Evolutionary conservation across 2,329 filamentous ascomycete species (phyloP).

Genomic region (Trichoderma cornu-damae): DNA sequence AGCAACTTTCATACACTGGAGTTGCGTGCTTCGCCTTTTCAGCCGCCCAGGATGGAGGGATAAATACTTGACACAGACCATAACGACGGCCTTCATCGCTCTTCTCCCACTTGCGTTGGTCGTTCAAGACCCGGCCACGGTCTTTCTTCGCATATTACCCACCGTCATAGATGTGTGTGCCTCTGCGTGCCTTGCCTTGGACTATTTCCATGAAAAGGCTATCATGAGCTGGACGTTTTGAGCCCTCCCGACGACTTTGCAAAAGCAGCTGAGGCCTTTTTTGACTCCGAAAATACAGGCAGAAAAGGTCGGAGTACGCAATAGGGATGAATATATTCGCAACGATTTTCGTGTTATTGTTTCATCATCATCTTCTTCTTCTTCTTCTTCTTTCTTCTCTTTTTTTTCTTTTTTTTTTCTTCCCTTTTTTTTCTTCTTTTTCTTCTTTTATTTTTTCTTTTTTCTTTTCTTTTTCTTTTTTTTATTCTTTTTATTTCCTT

Average conservation of each 20-base stretch:
- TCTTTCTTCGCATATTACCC: conserved; percentile 14
- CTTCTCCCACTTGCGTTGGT: not conserved
- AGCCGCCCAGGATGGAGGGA: conserved; percentile 10
- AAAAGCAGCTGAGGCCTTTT: not conserved
- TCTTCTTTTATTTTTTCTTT: no score
- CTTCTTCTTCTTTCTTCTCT: no score
- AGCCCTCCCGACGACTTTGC: not conserved
- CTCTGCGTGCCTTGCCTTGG: conserved; percentile 3
- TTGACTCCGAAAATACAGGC: not conserved
- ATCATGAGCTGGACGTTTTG: not conserved
- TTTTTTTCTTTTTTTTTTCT: no score
- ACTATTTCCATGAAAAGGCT: conserved; percentile 42
- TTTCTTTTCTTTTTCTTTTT: no score
- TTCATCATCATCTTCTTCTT: no score
- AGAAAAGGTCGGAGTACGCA: not conserved
- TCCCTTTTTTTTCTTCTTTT: no score
- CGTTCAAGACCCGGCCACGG: conserved; percentile 9
- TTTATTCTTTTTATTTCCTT: no score
- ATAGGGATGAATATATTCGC: conserved; percentile 64
- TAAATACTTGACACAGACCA: not conserved
- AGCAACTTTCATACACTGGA: conserved; percentile 10
- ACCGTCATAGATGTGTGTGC: conserved; percentile 13
- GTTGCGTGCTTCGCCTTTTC: conserved; percentile 11
- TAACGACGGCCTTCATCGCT: not conserved
- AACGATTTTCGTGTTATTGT: not conserved